phyloP scores from a whole-genome alignment of 495 filamentous ascomycete species.

The Letharia lupina region DNA sequence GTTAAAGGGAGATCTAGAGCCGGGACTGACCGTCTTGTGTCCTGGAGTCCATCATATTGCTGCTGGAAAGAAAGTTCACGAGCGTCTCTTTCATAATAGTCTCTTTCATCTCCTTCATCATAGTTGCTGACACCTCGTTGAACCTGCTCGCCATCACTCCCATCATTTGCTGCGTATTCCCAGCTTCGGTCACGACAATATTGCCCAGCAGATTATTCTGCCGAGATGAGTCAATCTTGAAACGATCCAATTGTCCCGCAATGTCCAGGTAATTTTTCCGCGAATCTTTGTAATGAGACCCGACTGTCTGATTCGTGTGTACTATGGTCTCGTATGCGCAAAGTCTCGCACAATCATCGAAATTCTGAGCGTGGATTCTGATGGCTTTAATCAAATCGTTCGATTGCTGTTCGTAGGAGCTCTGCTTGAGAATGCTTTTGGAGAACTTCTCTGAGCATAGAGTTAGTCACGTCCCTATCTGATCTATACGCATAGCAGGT shows the following conservation, averaged over 20 bases:
- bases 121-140: not conserved
- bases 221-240: not conserved
- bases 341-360: not conserved
- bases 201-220: not conserved
- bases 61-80: slow-evolving; percentile 3
- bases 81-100: not conserved
- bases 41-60: not conserved
- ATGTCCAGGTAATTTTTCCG: not conserved
- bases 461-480: not conserved
- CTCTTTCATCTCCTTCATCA: not conserved
- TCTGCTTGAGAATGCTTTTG: slow-evolving; percentile 10
- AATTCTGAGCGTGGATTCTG: not conserved
- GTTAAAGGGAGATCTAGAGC: not conserved
- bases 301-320: slow-evolving; percentile 1
- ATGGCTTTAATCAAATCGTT: slow-evolving; percentile 1
- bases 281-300: not conserved
- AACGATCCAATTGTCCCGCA: not conserved
- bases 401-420: slow-evolving; percentile 1
- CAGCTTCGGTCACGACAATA: not conserved
- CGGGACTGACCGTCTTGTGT: slow-evolving; percentile 5
- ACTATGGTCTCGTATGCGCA: slow-evolving; percentile 3
- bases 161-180: slow-evolving; percentile 7
- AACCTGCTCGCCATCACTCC: not conserved
- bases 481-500: too few species aligned
- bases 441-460: not conserved